Conservation (phyloP, 1,284 basidiomycete species). For the Trichosporon asahii region DNA sequence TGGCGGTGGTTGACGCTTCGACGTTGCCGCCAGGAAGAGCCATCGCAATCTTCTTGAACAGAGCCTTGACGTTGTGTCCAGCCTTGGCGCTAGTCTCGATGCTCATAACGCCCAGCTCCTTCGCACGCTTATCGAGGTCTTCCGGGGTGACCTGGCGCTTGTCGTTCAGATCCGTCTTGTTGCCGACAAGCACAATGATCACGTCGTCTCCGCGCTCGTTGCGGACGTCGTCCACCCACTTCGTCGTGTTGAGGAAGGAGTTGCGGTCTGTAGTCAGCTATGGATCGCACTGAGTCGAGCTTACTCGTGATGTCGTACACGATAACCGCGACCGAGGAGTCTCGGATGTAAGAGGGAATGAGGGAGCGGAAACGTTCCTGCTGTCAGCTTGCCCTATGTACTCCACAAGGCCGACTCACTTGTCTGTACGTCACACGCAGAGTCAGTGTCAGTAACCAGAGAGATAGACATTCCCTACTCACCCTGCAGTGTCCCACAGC, state of each 20-base stretch:
- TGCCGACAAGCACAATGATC: slow-evolving; percentile 97
- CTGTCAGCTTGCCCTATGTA: slow-evolving; percentile 3
- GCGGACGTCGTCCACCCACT: slow-evolving; percentile 99
- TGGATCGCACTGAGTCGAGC: slow-evolving; percentile 40
- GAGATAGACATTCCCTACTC: slow-evolving; percentile 14
- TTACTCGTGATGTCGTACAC: slow-evolving; percentile 98
- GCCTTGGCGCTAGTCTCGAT: slow-evolving; percentile 99
- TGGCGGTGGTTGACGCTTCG: slow-evolving; percentile 59
- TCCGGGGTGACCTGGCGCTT: slow-evolving; percentile 88
- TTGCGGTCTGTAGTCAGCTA: slow-evolving; percentile 66
- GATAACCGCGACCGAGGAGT: slow-evolving; percentile 96
- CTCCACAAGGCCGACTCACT: slow-evolving; percentile 23
- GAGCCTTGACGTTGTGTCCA: slow-evolving; percentile 96
- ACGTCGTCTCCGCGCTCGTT: slow-evolving; percentile 97
- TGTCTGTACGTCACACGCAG: slow-evolving; percentile 29
- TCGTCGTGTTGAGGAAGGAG: slow-evolving; percentile 94
- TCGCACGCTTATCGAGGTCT: slow-evolving; percentile 90
- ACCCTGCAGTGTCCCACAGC: slow-evolving; percentile 82
- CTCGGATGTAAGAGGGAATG: slow-evolving; percentile 98
- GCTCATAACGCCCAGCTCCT: slow-evolving; percentile 92
- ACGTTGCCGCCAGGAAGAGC: slow-evolving; percentile 95
- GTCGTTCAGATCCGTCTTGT: slow-evolving; percentile 84
- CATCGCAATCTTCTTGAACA: slow-evolving; percentile 99
- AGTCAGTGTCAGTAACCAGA: slow-evolving; percentile 10
- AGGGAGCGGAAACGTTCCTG: slow-evolving; percentile 96